phyloP scores from a whole-genome alignment of 805 yeast species.

The Pichia exigua region DNA sequence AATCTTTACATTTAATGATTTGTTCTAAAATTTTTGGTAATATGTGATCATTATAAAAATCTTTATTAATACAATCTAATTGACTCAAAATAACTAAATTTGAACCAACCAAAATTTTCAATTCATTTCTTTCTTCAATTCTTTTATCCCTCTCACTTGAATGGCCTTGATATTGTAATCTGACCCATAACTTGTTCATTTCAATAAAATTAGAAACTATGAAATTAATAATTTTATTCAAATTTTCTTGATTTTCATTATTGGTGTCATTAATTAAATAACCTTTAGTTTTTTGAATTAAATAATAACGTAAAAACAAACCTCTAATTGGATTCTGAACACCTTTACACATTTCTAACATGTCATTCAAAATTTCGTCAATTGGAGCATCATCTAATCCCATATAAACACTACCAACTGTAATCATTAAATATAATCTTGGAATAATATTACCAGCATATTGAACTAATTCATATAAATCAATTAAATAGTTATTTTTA shows the following conservation, averaged over 20 bases:
- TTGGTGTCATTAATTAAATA: conserved; percentile 35
- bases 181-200: conserved; percentile 97
- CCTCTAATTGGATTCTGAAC: conserved; percentile 95
- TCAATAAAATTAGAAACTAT: conserved; percentile 84
- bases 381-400: conserved; percentile 69
- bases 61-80: conserved; percentile 62
- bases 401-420: conserved; percentile 88
- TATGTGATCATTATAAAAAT: conserved; percentile 41
- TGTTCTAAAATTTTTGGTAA: conserved; percentile 83
- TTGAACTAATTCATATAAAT: conserved; percentile 88
- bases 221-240: conserved; percentile 68
- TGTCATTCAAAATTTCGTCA: conserved; percentile 83
- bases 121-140: conserved; percentile 72
- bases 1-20: conserved; percentile 85
- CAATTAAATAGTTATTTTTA: conserved; percentile 64
- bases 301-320: conserved; percentile 77
- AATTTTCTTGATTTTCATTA: conserved; percentile 25
- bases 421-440: conserved; percentile 86
- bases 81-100: conserved; percentile 86
- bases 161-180: conserved; percentile 93
- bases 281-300: conserved; percentile 76
- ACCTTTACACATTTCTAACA: conserved; percentile 97
- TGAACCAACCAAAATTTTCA: conserved; percentile 87
- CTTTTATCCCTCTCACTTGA: conserved; percentile 72
- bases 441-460: conserved; percentile 93